phyloP scores from a whole-genome alignment of 257 asterid species.

The Ilex aquifolium region DNA sequence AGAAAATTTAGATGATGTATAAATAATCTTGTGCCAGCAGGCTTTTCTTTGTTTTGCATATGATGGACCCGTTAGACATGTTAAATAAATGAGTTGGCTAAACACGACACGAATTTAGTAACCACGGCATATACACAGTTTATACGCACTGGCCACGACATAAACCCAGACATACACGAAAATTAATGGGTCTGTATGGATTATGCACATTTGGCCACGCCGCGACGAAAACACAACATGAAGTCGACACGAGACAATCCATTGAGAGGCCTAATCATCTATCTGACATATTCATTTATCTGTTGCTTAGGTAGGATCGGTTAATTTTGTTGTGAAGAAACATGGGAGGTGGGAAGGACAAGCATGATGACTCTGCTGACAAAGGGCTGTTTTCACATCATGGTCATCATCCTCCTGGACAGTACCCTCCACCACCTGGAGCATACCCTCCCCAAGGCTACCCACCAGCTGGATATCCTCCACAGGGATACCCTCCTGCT shows the following conservation, averaged over 20 bases:
- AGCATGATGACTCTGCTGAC: conserved; percentile 29
- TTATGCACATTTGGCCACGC: too few relatives aligned
- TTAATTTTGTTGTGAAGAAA: conserved; percentile 13
- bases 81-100: too few relatives aligned
- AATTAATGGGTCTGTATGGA: too few relatives aligned
- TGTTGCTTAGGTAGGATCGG: conserved; percentile 5
- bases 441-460: conserved; percentile 42
- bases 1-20: too few relatives aligned
- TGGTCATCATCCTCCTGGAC: conserved; percentile 18
- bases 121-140: too few relatives aligned
- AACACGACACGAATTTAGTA: neutral
- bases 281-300: neutral
- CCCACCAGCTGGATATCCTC: conserved; percentile 32
- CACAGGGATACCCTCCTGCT: conserved; percentile 32
- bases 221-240: too few relatives aligned
- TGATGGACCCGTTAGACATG: too few relatives aligned
- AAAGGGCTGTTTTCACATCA: conserved; percentile 39
- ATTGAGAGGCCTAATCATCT: neutral
- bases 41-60: too few relatives aligned
- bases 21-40: too few relatives aligned
- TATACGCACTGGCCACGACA: too few relatives aligned
- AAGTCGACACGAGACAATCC: too few relatives aligned
- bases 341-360: conserved; percentile 60
- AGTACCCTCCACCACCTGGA: conserved; percentile 39
- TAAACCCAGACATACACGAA: too few relatives aligned